Evolutionary conservation across 164 flowering plant species (phyloP).

Genomic region (Magnolia kwangsiensis): DNA sequence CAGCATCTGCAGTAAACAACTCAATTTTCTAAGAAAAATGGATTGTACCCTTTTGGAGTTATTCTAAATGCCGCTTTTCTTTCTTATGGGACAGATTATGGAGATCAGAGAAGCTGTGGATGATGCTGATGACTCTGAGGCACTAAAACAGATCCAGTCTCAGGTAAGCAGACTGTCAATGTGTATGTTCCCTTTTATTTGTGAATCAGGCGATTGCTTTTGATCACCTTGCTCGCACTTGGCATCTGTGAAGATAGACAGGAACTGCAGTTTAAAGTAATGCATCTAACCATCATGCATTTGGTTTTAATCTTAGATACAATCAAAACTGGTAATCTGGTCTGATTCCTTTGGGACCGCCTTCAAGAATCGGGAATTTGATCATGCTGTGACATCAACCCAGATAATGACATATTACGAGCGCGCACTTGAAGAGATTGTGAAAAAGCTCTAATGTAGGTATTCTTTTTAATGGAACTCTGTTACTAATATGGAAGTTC

Average conservation of each 20-base stretch:
- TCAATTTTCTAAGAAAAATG: too few relatives aligned
- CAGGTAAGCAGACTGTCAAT: conserved; percentile 41
- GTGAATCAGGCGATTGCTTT: neutral
- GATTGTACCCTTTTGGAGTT: too few relatives aligned
- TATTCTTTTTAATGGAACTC: conserved; percentile 1
- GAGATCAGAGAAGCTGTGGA: conserved; percentile 91
- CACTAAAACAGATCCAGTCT: conserved; percentile 49
- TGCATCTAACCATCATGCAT: neutral
- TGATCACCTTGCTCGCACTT: neutral
- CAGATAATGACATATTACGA: conserved; percentile 81
- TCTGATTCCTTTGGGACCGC: conserved; percentile 56
- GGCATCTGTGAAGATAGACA: neutral
- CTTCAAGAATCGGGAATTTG: conserved; percentile 41
- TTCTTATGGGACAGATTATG: conserved; percentile 50
- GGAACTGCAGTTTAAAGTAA: neutral
- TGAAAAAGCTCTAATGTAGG: conserved; percentile 43
- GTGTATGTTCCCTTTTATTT: neutral
- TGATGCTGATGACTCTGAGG: conserved; percentile 56
- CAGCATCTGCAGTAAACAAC: too few relatives aligned
- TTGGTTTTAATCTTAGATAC: conserved; percentile 37
- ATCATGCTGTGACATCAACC: conserved; percentile 53
- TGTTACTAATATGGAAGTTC: neutral
- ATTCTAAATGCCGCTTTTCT: neutral
- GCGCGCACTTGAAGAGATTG: conserved; percentile 72
- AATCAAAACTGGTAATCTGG: conserved; percentile 49